Evolutionary conservation across 2,329 filamentous ascomycete species (phyloP).

Genomic region (Pleurostoma richardsiae): DNA sequence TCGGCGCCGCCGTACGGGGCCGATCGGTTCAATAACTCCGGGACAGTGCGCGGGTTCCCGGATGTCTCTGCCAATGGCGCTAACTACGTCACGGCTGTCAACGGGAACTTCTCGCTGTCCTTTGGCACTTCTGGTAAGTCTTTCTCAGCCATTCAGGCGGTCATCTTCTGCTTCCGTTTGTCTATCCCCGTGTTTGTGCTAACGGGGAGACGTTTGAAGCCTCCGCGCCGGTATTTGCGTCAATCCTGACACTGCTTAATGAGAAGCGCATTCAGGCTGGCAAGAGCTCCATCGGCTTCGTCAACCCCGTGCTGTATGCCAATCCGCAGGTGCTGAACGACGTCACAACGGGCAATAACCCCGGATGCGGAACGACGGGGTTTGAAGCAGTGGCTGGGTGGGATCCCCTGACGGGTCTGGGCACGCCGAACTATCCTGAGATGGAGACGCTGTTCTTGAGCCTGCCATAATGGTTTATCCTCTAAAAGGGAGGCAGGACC

Average conservation of each 20-base stretch:
- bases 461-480: constrained; percentile 9
- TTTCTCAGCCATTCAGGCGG: not conserved
- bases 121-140: constrained; percentile 40
- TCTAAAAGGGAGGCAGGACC: too few relatives aligned
- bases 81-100: constrained; percentile 34
- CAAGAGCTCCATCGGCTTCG: constrained; percentile 29
- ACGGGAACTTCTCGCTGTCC: constrained; percentile 33
- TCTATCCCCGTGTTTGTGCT: too few relatives aligned
- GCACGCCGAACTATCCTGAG: constrained; percentile 17
- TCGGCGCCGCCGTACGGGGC: constrained; percentile 33
- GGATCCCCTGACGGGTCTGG: constrained; percentile 20
- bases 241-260: constrained; percentile 28
- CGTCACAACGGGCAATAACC: constrained; percentile 16
- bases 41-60: constrained; percentile 38
- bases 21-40: constrained; percentile 39
- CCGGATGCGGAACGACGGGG: constrained; percentile 17
- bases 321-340: constrained; percentile 14
- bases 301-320: constrained; percentile 26
- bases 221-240: constrained; percentile 25
- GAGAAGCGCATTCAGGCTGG: constrained; percentile 25
- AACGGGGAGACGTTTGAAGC: constrained; percentile 7
- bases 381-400: constrained; percentile 18
- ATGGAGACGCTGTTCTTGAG: constrained; percentile 17
- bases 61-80: constrained; percentile 41
- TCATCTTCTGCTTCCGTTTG: not conserved